Percentiles rank a stretch among this genome's conserved stretches.
These are phyloP conservation scores for Aegilops umbellulata DNA, from an alignment of 176 grass and related monocot genomes.

Conservation along the genomic window DNA sequence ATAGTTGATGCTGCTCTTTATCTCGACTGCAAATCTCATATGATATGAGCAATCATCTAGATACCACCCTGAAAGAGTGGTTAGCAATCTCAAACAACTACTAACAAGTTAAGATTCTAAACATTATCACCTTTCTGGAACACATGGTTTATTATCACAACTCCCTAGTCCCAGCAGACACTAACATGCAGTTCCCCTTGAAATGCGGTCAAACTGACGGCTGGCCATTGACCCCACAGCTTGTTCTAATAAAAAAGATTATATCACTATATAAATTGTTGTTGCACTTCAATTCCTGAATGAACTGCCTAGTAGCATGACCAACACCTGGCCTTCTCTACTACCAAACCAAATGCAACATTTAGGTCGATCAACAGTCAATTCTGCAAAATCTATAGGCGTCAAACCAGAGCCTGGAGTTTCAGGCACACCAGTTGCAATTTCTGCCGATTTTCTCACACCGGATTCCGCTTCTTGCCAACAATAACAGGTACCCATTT, in stretches of 20 bases:
- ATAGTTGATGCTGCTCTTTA: not conserved
- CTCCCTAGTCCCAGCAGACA: not conserved
- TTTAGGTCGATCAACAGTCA: not conserved
- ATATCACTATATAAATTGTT: not conserved
- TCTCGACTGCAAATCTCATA: not conserved
- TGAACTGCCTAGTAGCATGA: not conserved
- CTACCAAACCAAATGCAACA: not conserved
- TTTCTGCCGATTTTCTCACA: not conserved
- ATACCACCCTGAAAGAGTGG: not conserved
- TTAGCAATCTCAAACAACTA: not conserved
- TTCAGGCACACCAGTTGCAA: not conserved
- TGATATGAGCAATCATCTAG: not conserved
- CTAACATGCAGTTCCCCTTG: not conserved
- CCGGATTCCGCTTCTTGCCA: not conserved
- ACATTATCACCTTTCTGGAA: not conserved
- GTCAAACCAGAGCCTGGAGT: not conserved
- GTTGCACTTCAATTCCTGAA: not conserved
- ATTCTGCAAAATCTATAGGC: not conserved
- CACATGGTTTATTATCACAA: no score
- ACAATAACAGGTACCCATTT: constrained; percentile 42
- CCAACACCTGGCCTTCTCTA: not conserved
- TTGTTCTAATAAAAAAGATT: not conserved
- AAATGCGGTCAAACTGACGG: not conserved
- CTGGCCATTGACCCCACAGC: not conserved
- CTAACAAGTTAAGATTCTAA: not conserved